Base-by-base conservation (phyloP, 2,329 filamentous ascomycete genomes). In the Myotisia sp. region DNA sequence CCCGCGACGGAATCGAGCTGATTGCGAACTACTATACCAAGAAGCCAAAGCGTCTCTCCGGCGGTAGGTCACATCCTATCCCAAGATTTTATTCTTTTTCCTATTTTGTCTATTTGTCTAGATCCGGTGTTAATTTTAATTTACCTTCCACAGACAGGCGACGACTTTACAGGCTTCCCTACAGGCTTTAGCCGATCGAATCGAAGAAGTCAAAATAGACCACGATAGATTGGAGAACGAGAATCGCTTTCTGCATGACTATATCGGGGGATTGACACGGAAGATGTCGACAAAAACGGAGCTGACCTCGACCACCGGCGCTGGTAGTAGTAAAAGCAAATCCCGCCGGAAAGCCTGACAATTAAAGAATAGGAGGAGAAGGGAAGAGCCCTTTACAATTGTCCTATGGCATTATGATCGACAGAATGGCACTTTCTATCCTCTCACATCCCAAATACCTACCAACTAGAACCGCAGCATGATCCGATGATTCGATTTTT, bases 171-270 rank as follows among this genome's bases (percentile, higher is more conserved):
- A 98, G 59, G 82, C 85, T 35, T 92, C 84, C 18, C 73, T 98
- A 21, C 68, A 92, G 41, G 82, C 79, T 42, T 79, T 95, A 27
- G 84, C 93, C 45, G 83, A 93, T 58, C 80, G 85, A 33, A 92
- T 95, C 54, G 90, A 98, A 53, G 82, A 83, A 19, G 86, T 95
- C 43, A 83, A 85, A 57, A 79, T 81, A 47, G 87, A 95, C 53
- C 86, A 98, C 53, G 84, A 94, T 62, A 94, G 93, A 60, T 74
- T 98, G 36, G 86, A 95, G 58, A 90, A 72, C 56, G 86, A 94
- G 57, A 98, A 98, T 68, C 87, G 85, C 51, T 94, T 95, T 52
- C 63, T 98, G 30, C 87, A 95, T 58, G 93, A 93, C 57, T 95
- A 95, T 55, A 95, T 95, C 49, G 87, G 87, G 44, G 87, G 93